Evolutionary conservation across 139 green algal species (phyloP).

Genomic region (Choricystis sp.): DNA sequence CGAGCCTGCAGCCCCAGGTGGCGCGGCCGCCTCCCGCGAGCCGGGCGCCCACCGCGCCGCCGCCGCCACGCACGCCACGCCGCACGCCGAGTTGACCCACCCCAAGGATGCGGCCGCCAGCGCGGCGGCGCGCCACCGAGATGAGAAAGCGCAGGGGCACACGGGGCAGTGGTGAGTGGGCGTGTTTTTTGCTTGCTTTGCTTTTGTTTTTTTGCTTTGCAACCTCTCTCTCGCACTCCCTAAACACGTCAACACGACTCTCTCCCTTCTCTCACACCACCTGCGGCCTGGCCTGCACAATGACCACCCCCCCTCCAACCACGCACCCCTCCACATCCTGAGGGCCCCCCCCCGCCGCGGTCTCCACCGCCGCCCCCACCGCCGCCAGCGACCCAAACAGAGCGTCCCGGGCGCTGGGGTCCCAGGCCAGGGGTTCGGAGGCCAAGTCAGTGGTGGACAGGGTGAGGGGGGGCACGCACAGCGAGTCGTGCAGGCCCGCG

Average conservation of each 20-base stretch:
- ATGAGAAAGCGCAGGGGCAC: too few relatives aligned
- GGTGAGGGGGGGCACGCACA: slow-evolving; percentile 33
- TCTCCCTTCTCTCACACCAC: slow-evolving; percentile 18
- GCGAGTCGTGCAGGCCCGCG: slow-evolving; percentile 74
- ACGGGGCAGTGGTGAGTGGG: too few relatives aligned
- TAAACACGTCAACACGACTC: background rate
- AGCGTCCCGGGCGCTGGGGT: slow-evolving; percentile 24
- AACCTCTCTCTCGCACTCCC: too few relatives aligned
- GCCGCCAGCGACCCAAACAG: slow-evolving; percentile 32
- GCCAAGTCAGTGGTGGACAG: slow-evolving; percentile 33
- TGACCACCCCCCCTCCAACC: slow-evolving; percentile 26
- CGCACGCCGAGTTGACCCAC: too few relatives aligned
- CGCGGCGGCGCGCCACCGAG: too few relatives aligned
- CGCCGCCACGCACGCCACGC: too few relatives aligned
- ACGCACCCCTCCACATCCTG: slow-evolving; percentile 67
- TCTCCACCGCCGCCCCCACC: slow-evolving; percentile 33
- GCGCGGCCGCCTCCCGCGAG: too few relatives aligned
- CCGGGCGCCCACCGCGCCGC: too few relatives aligned
- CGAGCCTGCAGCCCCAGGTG: too few relatives aligned
- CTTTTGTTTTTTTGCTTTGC: too few relatives aligned
- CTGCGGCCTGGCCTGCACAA: slow-evolving; percentile 67
- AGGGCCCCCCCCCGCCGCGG: slow-evolving; percentile 19
- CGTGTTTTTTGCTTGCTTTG: too few relatives aligned
- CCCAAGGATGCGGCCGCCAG: too few relatives aligned
- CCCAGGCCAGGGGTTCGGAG: slow-evolving; percentile 45